Evolutionary conservation across 192 early-diverging fungal species (phyloP), one percentile per base, ranked within the genome.

Genomic region (Coemansia furcata): DNA sequence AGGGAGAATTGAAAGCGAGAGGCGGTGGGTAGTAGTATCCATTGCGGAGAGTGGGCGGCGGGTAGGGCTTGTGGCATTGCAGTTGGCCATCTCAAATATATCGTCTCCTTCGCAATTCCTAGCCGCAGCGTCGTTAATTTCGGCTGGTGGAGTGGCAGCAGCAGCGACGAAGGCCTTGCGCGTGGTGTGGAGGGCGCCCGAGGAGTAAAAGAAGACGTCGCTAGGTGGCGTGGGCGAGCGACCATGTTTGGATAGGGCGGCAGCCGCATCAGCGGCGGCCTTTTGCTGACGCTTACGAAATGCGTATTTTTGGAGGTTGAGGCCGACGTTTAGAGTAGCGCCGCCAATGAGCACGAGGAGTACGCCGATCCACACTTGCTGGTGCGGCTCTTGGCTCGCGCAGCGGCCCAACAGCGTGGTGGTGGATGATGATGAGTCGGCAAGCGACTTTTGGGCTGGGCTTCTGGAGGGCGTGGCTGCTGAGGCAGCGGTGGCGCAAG

Each of bases 301-400:
- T 1, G 90, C 92, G 19, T 90, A 86, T 59, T 93, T 93, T 73
- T 93, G 92, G 65, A 92, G 67, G 63, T 93, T 93, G 26, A 93
- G 74, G n/a, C 92, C 92, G 55, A 93, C 74, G 68, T 93, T 93
- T 39, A 87, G 75, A 10, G 85, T 84, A 10, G 87, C 85, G 6
- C 88, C 87, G 33, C 89, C 88, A 29, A 90, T 74, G 29, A 93
- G 67, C 9, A 84, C 85, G 57, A 93, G 74, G 29, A 93, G 73
- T 36, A 93, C 85, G 33, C 92, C 92, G 21, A 93, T 89, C 90
- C 90, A 92, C 37, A 87, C 68, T 61, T 84, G 73, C 63, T 81
- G 77, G 32, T 78, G 72, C 40, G 81, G 74, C 68, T 87, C 81
- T 40, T 85, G 77, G 43, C 66, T 70, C 14, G 71, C 74, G 62